Evolutionary conservation across 768 basidiomycete species (phyloP), one percentile per base, ranked within the genome.

Genomic region (Kwoniella sp.): DNA sequence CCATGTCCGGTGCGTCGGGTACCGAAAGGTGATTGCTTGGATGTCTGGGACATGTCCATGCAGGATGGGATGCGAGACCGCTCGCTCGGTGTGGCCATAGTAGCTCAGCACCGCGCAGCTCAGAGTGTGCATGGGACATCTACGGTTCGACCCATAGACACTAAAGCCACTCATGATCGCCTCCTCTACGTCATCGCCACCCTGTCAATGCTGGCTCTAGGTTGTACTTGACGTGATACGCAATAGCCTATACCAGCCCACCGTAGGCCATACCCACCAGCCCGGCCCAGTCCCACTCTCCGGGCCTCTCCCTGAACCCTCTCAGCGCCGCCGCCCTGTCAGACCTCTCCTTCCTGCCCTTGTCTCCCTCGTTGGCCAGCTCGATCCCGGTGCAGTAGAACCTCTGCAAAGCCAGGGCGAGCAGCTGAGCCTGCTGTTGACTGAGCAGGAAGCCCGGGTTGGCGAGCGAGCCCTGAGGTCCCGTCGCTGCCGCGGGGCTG

Each of bases 381-480:
- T 45, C 45, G 11, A 59, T 50, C 10, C 50, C 45, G 32, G 64
- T 57, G 48, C 73, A 75, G 65, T 92, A 98, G 74, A 92, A 92
- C 61, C 82, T 82, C 75, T 96, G 92, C 28, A 91, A 72, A 12
- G 82, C 81, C 73, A 95, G 76, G 0, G 85, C 81, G 32, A 98
- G 79, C 29, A 87, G 60, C 57, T 95, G 91, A 0, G 90, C 89
- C 60, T 95, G 90, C 47, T 82, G 79, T 69, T 91, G 88, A 50
- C 75, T 78, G 32, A 96, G 73, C n/a, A 54, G 56, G 49, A 47
- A 73, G 10, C 61, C 67, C 7, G 61, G 63, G 38, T 65, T 67
- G 0, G 40, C 34, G 14, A 48, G 20, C 20, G 47, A 44, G 11
- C 60, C 65, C 1, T 28, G 38, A 1, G 66, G 41, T 10, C 60